phyloP scores from a whole-genome alignment of 352 stramenopile species.

The Globisporangium iwayamae region DNA sequence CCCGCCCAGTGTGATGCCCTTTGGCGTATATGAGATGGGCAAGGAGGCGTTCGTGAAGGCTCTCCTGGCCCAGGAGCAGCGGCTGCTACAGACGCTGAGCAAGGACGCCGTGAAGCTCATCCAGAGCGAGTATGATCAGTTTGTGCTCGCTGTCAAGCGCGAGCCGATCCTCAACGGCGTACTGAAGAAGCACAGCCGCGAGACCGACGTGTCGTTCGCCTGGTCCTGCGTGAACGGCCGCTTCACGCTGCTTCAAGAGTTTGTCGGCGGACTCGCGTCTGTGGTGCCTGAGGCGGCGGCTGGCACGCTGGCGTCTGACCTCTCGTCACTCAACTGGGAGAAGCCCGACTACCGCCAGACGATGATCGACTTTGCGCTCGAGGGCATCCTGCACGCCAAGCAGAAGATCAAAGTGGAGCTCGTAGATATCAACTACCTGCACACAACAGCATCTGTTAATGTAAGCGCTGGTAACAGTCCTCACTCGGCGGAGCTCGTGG shows the following conservation, averaged over 20 bases:
- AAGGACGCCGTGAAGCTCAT: conserved; percentile 43
- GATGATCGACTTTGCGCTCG: conserved; percentile 57
- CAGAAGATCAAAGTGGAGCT: conserved; percentile 64
- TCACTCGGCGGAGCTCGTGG: neutral
- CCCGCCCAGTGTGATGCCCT: conserved; percentile 42
- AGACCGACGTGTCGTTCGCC: conserved; percentile 57
- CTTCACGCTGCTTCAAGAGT: conserved; percentile 53
- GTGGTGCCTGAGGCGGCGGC: conserved; percentile 38
- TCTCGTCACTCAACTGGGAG: conserved; percentile 55
- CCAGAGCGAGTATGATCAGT: conserved; percentile 46
- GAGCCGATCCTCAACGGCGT: conserved; percentile 50
- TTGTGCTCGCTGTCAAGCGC: conserved; percentile 33
- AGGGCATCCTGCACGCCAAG: conserved; percentile 63
- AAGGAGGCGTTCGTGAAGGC: conserved; percentile 46
- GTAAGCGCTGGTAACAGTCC: conserved; percentile 5
- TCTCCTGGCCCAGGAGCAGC: conserved; percentile 31
- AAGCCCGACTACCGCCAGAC: conserved; percentile 61
- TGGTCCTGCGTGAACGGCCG: conserved; percentile 55
- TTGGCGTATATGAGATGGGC: conserved; percentile 49
- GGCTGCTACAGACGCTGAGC: conserved; percentile 41
- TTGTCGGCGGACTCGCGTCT: conserved; percentile 42
- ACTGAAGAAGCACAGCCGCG: conserved; percentile 52
- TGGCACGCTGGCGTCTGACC: conserved; percentile 31
- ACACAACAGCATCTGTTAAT: conserved; percentile 11
- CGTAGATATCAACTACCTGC: conserved; percentile 44